Evolutionary conservation across 371 early-diverging fungal genomes (phyloP).

Genomic region (Actinomortierella wolfii): DNA sequence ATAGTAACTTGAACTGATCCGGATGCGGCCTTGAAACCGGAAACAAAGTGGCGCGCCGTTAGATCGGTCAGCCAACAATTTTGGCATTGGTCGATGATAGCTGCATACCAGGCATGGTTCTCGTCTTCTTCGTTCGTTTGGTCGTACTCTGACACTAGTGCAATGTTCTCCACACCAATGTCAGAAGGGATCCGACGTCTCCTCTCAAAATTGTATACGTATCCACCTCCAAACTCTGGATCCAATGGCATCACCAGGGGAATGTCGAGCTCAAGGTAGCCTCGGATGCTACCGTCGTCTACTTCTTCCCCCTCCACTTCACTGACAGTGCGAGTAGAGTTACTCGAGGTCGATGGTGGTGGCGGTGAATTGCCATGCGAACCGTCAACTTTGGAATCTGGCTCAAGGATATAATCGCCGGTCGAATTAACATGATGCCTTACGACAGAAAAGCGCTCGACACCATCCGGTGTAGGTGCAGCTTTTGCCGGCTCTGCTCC

Average conservation of each 20-base stretch:
- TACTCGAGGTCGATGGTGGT: too few species aligned
- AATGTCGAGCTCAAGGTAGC: slow-evolving; percentile 25
- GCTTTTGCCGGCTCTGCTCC: too few species aligned
- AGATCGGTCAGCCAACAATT: slow-evolving; percentile 38
- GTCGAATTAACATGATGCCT: too few species aligned
- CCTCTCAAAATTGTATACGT: slow-evolving; percentile 32
- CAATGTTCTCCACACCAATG: slow-evolving; percentile 36
- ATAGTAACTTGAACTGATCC: slow-evolving; percentile 28
- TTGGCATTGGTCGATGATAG: slow-evolving; percentile 27
- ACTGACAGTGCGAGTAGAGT: too few species aligned
- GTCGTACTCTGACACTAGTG: slow-evolving; percentile 25
- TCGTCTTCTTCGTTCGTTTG: slow-evolving; percentile 4
- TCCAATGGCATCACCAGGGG: slow-evolving; percentile 33
- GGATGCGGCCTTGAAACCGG: slow-evolving; percentile 21
- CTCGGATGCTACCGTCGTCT: slow-evolving; percentile 8
- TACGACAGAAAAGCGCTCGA: too few species aligned
- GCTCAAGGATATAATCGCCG: background rate
- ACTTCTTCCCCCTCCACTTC: slow-evolving; percentile 4
- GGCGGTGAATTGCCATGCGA: too few species aligned
- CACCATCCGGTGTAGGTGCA: too few species aligned
- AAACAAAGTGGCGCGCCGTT: slow-evolving; percentile 21
- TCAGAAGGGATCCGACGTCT: slow-evolving; percentile 21
- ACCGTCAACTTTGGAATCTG: background rate
- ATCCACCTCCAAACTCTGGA: slow-evolving; percentile 15
- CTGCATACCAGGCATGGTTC: slow-evolving; percentile 26